phyloP scores from a whole-genome alignment of 1,284 basidiomycete genomes.

The Ceratobasidium theobromae region DNA sequence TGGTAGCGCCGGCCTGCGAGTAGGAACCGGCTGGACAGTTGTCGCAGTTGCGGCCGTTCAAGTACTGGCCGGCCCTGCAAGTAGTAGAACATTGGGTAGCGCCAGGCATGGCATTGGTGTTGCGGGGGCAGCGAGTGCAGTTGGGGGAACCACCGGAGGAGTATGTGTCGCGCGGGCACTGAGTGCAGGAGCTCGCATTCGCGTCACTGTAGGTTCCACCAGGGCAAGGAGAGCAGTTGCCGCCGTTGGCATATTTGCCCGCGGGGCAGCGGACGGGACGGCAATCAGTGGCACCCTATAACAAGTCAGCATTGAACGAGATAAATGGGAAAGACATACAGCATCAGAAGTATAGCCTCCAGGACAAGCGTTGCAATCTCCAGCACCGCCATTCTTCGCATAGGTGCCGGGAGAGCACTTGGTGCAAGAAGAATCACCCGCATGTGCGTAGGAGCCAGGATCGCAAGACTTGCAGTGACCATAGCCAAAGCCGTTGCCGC shows the following conservation, averaged over 20 bases:
- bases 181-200: constrained; percentile 5
- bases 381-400: background rate
- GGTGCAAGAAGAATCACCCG: background rate
- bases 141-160: constrained; percentile 10
- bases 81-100: background rate
- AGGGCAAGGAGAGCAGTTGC: constrained; percentile 17
- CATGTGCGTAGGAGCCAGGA: background rate
- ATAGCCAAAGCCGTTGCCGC: constrained; percentile 8
- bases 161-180: constrained; percentile 8
- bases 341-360: background rate
- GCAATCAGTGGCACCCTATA: constrained; percentile 1
- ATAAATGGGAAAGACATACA: background rate
- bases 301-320: background rate
- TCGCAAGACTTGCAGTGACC: background rate
- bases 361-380: background rate
- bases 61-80: constrained; percentile 9
- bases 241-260: constrained; percentile 15
- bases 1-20: constrained; percentile 2
- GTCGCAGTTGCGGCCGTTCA: background rate
- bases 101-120: background rate
- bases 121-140: background rate
- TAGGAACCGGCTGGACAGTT: constrained; percentile 16
- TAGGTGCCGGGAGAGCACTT: constrained; percentile 5
- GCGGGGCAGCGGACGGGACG: constrained; percentile 5
- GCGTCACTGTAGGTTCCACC: constrained; percentile 6